Base-by-base conservation (phyloP, 306 rosid genomes). In the Cicer yamashitae region DNA sequence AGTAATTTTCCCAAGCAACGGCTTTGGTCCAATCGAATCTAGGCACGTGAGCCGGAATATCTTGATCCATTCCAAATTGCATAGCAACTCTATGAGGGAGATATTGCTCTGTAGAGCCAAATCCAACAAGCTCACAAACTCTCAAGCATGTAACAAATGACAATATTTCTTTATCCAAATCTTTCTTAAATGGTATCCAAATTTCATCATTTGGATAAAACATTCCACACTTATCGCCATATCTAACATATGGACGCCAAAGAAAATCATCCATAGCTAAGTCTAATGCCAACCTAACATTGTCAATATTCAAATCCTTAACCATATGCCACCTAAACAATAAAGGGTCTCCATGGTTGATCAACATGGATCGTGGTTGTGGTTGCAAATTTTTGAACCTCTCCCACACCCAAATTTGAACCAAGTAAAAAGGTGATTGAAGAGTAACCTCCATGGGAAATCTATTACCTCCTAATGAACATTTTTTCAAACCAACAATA, bases 51-150 rank as follows among this genome's bases (percentile, higher is more conserved):
- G 67, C 75, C 0, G 87, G 93, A 58, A 88, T 15, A 61, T 84
- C 93, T 77, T 88, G 93, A 73, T 90, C 93, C 72, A 85, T 67
- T 43, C 94, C 90, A 67, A 89, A 87, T 74, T 87, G 89, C 90
- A 84, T 73, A 7, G 91, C 76, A 17, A 89, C 88, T 70, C 89
- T 64, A 63, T 86, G 89, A 1, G 94, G 91, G 3, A 82, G 77
- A 68, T 89, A 89, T 17, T 75, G 69, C 64, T 70, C n/a, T 34
- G n/a, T 63, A 48, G 63, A 67, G 7, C 30, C 77, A 17, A 86
- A 15, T 7, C 92, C 91, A 67, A 79, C 84, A 6, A 88, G 81
- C 66, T 79, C 74, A 45, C 80, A 79, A 48, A 38, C 80, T 74
- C 87, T 86, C 81, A 84, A 10, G 48, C 82, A 88, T n/a, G 34